Evolutionary conservation across 2,329 filamentous ascomycete genomes (phyloP), one percentile per base, ranked within the genome.

Genomic region (Colletotrichum sp.): DNA sequence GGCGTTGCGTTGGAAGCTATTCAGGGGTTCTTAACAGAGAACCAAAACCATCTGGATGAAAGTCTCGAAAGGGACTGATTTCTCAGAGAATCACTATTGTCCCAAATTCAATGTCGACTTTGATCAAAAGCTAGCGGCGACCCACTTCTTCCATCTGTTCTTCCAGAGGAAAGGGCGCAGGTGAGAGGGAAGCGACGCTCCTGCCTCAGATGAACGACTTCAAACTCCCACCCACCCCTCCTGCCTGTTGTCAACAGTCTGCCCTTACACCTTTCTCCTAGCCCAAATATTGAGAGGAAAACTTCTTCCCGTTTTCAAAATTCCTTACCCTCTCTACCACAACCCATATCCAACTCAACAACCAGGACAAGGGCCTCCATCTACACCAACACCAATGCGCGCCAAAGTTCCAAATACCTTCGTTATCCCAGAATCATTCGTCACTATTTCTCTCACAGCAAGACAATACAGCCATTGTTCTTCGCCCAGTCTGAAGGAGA

Each of bases 1-100:
- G 89, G 89, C 0, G 81, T 90, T 6, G 83, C 86, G 18, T 79
- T 84, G 44, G 85, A 89, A 75, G 88, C 88, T 3, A 80, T 91
- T 2, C 70, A 75, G 65, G 83, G 72, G 5, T 90, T 91, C 55
- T 68, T 83, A 10, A 16, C 65, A 13, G 75, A 66, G 36, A 75
- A 77, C 26, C 22, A 39, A 12, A 28, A 16, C 1, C 32, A 68
- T 55, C 5, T 75, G 4, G 44, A 0, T 2, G 4, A 24, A 8
- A 52, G n/a, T 52, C 44, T 52, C 6, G 0, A 52, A 52, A 52
- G 12, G 2, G 6, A 13, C 0, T 52, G 12, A 52, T 52, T 52
- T 22, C n/a, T 52, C 6, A 22, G 1, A 3, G 6, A 52, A 48
- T 48, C n/a, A 22, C 6, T 2, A 13, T 22, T 13, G 10, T 52